Percentiles rank a stretch among this genome's conserved stretches.
These are phyloP conservation scores for Pulveroboletus sp. DNA, from an alignment of 768 basidiomycete species.

Conservation along the genomic window DNA sequence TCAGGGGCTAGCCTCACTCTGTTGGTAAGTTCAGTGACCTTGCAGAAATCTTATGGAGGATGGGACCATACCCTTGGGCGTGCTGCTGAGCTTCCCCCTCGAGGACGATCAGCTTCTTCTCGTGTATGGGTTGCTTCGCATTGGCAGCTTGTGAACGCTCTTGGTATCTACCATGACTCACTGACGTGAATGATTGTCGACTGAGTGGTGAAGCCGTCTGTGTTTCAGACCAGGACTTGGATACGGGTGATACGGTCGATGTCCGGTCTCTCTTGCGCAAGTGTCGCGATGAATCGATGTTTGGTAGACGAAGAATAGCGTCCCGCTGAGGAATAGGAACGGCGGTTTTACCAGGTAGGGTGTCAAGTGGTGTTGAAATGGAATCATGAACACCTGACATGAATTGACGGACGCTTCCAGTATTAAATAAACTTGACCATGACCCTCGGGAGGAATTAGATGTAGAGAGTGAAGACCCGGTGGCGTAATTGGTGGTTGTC, in stretches of 20 bases:
- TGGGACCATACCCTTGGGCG: constrained; percentile 7
- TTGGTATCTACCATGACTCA: constrained; percentile 35
- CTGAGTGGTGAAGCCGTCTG: constrained; percentile 25
- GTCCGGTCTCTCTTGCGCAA: constrained; percentile 26
- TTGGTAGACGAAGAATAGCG: constrained; percentile 18
- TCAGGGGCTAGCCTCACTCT: constrained; percentile 16
- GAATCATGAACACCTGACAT: constrained; percentile 57
- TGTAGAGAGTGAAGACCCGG: constrained; percentile 40
- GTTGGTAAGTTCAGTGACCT: background rate
- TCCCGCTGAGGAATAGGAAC: constrained; percentile 24
- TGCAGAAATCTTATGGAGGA: background rate
- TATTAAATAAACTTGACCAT: constrained; percentile 75
- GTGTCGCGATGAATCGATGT: constrained; percentile 28
- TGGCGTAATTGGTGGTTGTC: constrained; percentile 34
- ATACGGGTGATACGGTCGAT: constrained; percentile 30
- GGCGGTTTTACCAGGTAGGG: constrained; percentile 17
- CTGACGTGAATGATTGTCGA: constrained; percentile 38
- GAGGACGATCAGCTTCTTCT: constrained; percentile 38
- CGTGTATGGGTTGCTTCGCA: constrained; percentile 26
- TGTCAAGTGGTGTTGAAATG: constrained; percentile 36
- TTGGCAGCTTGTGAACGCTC: constrained; percentile 40
- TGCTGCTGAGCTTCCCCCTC: constrained; percentile 22
- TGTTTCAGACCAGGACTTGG: constrained; percentile 58
- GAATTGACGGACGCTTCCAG: constrained; percentile 63
- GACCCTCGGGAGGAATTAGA: constrained; percentile 69